phyloP scores from a whole-genome alignment of 768 basidiomycete species.

The Inosperma sp. region DNA sequence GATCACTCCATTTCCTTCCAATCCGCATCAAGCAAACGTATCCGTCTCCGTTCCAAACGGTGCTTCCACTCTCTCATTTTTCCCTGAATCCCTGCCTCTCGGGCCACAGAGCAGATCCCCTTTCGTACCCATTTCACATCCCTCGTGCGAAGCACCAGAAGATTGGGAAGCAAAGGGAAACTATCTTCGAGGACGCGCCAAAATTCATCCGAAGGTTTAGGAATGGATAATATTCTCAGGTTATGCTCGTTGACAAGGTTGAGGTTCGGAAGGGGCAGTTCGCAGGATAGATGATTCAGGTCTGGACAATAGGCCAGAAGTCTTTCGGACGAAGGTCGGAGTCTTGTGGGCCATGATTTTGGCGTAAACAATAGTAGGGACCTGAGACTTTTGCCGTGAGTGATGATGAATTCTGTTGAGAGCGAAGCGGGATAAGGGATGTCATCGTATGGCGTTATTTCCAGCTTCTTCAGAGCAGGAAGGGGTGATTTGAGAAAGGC shows the following conservation, averaged over 20 bases:
- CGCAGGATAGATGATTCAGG: conserved; percentile 68
- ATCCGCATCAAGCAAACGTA: conserved; percentile 65
- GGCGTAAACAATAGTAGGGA: conserved; percentile 66
- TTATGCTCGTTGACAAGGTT: conserved; percentile 32
- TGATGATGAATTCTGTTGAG: conserved; percentile 51
- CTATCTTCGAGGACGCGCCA: conserved; percentile 52
- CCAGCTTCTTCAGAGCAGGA: conserved; percentile 58
- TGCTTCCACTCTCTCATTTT: conserved; percentile 74
- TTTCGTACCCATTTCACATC: conserved; percentile 71
- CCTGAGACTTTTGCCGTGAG: conserved; percentile 53
- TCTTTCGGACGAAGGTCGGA: conserved; percentile 49
- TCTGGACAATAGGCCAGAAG: conserved; percentile 48
- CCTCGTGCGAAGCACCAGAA: conserved; percentile 54
- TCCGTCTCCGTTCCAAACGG: conserved; percentile 50
- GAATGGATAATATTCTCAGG: conserved; percentile 67
- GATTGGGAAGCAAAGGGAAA: conserved; percentile 51
- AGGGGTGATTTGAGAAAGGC: conserved; percentile 56
- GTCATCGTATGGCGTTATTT: conserved; percentile 71
- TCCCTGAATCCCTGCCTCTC: conserved; percentile 73
- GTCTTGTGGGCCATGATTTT: conserved; percentile 60
- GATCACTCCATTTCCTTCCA: conserved; percentile 50
- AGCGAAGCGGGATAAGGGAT: conserved; percentile 54
- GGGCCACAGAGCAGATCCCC: conserved; percentile 61
- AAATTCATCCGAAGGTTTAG: conserved; percentile 61
- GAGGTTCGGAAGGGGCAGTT: conserved; percentile 59